Evolutionary conservation across 2,329 filamentous ascomycete genomes (phyloP).

Genomic region (Ascochyta fabae): DNA sequence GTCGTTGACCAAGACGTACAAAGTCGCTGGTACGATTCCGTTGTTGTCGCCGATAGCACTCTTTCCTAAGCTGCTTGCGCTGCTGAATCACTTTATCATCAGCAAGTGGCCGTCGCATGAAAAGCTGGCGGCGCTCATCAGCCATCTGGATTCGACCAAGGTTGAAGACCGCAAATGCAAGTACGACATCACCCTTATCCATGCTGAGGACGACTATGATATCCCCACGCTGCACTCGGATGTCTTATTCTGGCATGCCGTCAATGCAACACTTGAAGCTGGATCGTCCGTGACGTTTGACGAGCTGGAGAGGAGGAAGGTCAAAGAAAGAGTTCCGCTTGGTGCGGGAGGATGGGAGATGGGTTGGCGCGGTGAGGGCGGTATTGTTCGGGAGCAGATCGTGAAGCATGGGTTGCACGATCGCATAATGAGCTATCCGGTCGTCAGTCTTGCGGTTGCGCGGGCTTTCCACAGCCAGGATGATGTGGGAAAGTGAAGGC

Average conservation of each 20-base stretch:
- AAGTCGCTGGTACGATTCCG: slow-evolving; percentile 62
- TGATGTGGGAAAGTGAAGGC: neutral
- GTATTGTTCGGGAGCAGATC: slow-evolving; percentile 62
- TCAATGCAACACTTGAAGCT: slow-evolving; percentile 54
- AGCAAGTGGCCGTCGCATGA: slow-evolving; percentile 62
- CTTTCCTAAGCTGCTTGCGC: slow-evolving; percentile 51
- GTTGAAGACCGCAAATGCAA: slow-evolving; percentile 40
- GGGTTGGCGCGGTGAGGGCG: slow-evolving; percentile 56
- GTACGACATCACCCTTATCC: slow-evolving; percentile 58
- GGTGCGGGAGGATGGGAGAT: slow-evolving; percentile 60
- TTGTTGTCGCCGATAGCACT: slow-evolving; percentile 59
- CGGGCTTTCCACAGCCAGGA: slow-evolving; percentile 51
- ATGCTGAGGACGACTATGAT: slow-evolving; percentile 60
- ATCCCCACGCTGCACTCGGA: slow-evolving; percentile 60
- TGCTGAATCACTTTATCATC: slow-evolving; percentile 56
- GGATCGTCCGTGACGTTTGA: slow-evolving; percentile 50
- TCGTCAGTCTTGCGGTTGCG: slow-evolving; percentile 60
- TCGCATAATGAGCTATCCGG: slow-evolving; percentile 63
- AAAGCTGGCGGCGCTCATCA: slow-evolving; percentile 56
- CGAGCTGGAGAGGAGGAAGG: slow-evolving; percentile 56
- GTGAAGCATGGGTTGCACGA: slow-evolving; percentile 64
- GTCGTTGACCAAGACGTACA: slow-evolving; percentile 63
- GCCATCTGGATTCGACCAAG: slow-evolving; percentile 30
- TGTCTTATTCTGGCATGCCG: slow-evolving; percentile 61
- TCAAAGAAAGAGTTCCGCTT: slow-evolving; percentile 46